Evolutionary conservation across 371 early-diverging fungal genomes (phyloP).

Genomic region (Entomophthora muscae): DNA sequence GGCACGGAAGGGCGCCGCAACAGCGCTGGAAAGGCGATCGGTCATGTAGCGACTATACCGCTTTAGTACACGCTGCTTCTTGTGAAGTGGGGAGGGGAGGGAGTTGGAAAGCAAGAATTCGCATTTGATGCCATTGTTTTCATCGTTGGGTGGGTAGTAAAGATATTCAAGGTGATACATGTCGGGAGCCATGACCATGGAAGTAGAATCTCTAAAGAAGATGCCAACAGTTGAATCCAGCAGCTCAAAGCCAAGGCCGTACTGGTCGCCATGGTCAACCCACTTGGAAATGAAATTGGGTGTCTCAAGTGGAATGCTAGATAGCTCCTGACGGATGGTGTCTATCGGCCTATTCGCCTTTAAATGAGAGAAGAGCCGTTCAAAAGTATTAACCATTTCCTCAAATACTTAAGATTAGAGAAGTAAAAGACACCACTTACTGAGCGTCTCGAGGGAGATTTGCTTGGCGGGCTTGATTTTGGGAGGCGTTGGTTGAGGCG

Average conservation of each 20-base stretch:
- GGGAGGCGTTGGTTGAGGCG: too few relatives aligned
- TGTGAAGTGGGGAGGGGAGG: slow-evolving; percentile 33
- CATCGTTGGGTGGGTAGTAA: slow-evolving; percentile 17
- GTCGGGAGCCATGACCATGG: slow-evolving; percentile 32
- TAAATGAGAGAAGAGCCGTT: too few relatives aligned
- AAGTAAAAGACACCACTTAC: too few relatives aligned
- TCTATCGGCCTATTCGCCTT: too few relatives aligned
- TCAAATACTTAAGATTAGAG: too few relatives aligned
- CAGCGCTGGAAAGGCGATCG: slow-evolving; percentile 22
- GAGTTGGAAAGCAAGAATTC: slow-evolving; percentile 18
- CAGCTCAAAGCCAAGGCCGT: slow-evolving; percentile 73
- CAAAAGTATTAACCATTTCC: too few relatives aligned
- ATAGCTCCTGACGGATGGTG: too few relatives aligned
- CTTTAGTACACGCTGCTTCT: slow-evolving; percentile 42
- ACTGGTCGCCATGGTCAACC: slow-evolving; percentile 57
- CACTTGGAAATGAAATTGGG: slow-evolving; percentile 51
- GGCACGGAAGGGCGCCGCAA: background rate
- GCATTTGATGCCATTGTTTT: slow-evolving; percentile 16
- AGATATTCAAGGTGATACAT: slow-evolving; percentile 25
- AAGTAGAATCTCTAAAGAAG: slow-evolving; percentile 69
- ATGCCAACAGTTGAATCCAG: slow-evolving; percentile 60
- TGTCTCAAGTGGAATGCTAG: slow-evolving; percentile 12
- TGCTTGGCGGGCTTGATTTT: too few relatives aligned
- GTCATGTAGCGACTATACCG: slow-evolving; percentile 47
- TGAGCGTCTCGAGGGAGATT: too few relatives aligned